Evolutionary conservation across 164 flowering plant genomes (phyloP), one percentile per base, ranked within the genome.

Genomic region (Chloranthus sessilifolius): DNA sequence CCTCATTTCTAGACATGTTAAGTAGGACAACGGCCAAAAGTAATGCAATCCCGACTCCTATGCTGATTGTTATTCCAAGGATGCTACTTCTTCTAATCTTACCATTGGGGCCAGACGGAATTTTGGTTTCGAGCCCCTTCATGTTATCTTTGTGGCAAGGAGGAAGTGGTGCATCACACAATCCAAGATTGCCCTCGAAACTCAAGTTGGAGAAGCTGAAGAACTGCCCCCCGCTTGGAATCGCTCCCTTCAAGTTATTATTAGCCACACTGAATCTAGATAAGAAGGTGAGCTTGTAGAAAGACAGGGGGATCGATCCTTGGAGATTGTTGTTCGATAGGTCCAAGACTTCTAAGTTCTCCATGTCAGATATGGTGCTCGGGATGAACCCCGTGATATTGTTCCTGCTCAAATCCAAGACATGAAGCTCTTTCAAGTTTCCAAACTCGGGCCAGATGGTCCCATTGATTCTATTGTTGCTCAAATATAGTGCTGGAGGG

Each of bases 231-330:
- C 77, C 87, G 1, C 56, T 54, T 17, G 97, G 97, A 55, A 85
- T 77, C 12, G 43, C 45, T 6, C 97, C 97, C 16, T 54, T 49
- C 66, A 85, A 71, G 60, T 73, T 74, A 67, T 85, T 88, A 62
- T 78, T 22, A 20, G 97, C 95, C 58, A 88, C 95, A 56, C 79
- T 81, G 44, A 88, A 88, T 59, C 54, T 83, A 12, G 91, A 83
- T 19, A 88, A 67, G 57, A 83, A 88, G 2, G 82, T 83, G 59
- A 88, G 85, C 61, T 68, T 64, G 50, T 48, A 70, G 36, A 88
- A 65, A 8, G 87, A 81, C 5, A 42, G 1, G 14, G 97, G 95
- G 43, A 85, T 85, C 3, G 75, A 46, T 2, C 94, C 95, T 29
- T 35, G 6, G 4, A 83, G 81, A 53, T 74, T 50, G 57, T 88